Evolutionary conservation across 2,329 filamentous ascomycete genomes (phyloP), one percentile per base, ranked within the genome.

Genomic region (Tolypocladium tropicale): DNA sequence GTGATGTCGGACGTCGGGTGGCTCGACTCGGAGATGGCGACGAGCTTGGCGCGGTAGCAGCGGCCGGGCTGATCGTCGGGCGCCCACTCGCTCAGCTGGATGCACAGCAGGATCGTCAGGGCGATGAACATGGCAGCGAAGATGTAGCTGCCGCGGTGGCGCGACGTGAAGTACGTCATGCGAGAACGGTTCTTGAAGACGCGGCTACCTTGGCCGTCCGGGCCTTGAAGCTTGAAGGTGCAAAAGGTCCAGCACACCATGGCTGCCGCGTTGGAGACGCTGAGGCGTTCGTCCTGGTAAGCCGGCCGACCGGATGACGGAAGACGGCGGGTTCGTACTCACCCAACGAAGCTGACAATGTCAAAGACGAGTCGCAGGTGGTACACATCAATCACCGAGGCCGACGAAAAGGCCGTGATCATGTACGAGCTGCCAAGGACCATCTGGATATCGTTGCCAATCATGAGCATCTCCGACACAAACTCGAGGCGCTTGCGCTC

Each of bases 401-500:
- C 59, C 7, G 60, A 62, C 6, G 63, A n/a, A 57, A 68, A 66
- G 28, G 60, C 59, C 11, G 65, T 68, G 39, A 68, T 61, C 58
- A 70, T 62, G 50, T 67, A 65, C n/a, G 67, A 66, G n/a, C 63
- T 61, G 41, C 67, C 67, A 2, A 67, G 61, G 16, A 67, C 59
- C 57, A 67, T 63, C 57, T 70, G 68, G 53, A 70, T 60, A 46
- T 70, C 67, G 25, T 67, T 69, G 21, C 68, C 67, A 2, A 66
- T 58, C 66, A 70, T 69, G 33, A 70, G 62, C n/a, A 70, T 68
- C 25, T 65, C 63, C 1, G 65, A 65, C 30, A 70, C 63, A 36
- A 67, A 65, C 32, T 67, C 61, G 25, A 70, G 59, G 21, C 67
- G 64, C 59, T 67, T 68, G 55, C 61, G 62, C 57, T 68, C 64